Evolutionary conservation across 257 asterid species (phyloP), one percentile per base, ranked within the genome.

Genomic region (Mitragyna speciosa): DNA sequence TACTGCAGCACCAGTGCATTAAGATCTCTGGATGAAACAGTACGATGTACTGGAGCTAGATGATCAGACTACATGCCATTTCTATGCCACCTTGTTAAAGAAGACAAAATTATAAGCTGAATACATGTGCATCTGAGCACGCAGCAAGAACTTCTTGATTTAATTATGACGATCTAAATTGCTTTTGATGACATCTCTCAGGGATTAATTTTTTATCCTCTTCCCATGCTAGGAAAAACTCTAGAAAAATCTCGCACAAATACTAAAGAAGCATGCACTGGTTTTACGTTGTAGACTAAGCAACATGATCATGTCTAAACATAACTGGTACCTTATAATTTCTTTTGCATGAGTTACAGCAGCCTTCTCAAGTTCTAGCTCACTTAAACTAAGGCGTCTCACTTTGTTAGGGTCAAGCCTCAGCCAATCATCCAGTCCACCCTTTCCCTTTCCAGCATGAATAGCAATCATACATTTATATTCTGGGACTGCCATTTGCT

Each of bases 331-430:
- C 99, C 97, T 94, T 58, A 92, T 87, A 28, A 95, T 88, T 7
- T 82, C 84, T 80, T 84, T 85, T 75, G 84, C 83, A 70, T 80
- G 85, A 81, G 84, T 84, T 45, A 36, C 43, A 49, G 88, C 86
- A 76, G 95, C 94, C 72, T 89, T 89, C 67, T 88, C 90, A 79
- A 91, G 87, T 68, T 85, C 90, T 81, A 73, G 87, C 87, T 93
- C 98, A 63, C 97, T 91, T 75, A 93, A 91, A 86, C 97, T 93
- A 86, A 93, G 91, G 74, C 98, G 93, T 80, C 92, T 89, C 73
- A 87, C 97, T 83, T 88, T 87, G 77, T 80, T 73, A 75, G 84
- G 86, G 80, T 89, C 93, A 75, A 83, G 76, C 78, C 73, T 86
- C 78, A 93, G 82, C 92, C 91, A 89, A 56, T 88, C 92, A 54